These are phyloP conservation scores for Gracilaria domingensis DNA, from an alignment of 23 red algal genomes.

Conservation along the genomic window DNA sequence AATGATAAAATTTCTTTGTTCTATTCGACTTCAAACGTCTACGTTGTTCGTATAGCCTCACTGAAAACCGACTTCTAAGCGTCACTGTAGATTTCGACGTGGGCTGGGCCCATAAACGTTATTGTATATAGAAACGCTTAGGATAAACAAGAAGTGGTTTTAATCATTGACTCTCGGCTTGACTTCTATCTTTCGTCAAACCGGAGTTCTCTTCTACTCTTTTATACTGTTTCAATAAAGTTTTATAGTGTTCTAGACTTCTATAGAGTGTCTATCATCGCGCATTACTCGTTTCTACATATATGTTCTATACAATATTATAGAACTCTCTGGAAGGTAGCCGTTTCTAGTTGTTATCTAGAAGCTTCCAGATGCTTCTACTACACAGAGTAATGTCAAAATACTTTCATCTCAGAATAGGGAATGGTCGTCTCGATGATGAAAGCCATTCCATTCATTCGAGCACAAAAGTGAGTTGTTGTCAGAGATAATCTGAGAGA, in stretches of 20 bases:
- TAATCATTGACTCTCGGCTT: constrained; percentile 13
- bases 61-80: too few species aligned
- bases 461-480: constrained; percentile 38
- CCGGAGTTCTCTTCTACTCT: background rate
- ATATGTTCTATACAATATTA: background rate
- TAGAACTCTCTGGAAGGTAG: background rate
- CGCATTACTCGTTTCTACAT: background rate
- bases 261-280: background rate
- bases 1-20: too few species aligned
- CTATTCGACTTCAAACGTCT: too few species aligned
- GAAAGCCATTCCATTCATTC: constrained; percentile 66
- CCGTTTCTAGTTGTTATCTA: constrained; percentile 4
- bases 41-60: too few species aligned
- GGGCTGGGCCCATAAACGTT: too few species aligned
- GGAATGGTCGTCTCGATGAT: constrained; percentile 30
- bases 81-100: too few species aligned
- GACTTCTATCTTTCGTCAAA: constrained; percentile 7
- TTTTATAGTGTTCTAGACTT: constrained; percentile 9
- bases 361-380: constrained; percentile 24
- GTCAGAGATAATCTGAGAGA: too few species aligned
- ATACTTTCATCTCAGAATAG: constrained; percentile 63
- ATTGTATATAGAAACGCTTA: too few species aligned
- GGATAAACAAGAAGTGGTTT: too few species aligned
- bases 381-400: constrained; percentile 42
- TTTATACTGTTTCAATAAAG: constrained; percentile 12